Conservation (phyloP, 208 protist genomes). For the Tetramitus jugosus region DNA sequence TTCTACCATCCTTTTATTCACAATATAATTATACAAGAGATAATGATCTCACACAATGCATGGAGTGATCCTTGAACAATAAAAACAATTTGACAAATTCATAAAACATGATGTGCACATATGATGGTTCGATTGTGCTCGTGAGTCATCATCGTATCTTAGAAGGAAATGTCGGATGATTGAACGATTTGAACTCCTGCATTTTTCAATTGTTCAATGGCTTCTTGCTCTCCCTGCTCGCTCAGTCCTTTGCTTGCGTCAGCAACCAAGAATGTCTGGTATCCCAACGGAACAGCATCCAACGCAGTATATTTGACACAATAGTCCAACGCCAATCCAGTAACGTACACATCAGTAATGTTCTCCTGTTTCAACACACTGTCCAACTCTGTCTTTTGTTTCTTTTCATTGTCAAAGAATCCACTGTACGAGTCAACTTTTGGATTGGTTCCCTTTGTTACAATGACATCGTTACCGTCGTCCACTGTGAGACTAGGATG, state of each 20-base stretch:
- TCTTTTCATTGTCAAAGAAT: constrained; percentile 40
- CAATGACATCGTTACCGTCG: constrained; percentile 25
- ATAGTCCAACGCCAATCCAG: constrained; percentile 43
- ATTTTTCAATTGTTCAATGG: background rate
- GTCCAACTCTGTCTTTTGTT: constrained; percentile 32
- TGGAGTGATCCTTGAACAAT: no score
- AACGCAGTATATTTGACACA: constrained; percentile 43
- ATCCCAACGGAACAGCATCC: constrained; percentile 34
- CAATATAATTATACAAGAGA: no score
- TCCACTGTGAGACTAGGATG: constrained; percentile 33
- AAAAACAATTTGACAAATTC: no score
- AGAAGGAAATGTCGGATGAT: background rate
- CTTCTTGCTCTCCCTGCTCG: background rate
- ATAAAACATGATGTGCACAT: no score
- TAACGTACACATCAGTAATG: constrained; percentile 31
- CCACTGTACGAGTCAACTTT: constrained; percentile 42
- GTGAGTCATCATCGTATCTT: background rate
- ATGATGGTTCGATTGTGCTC: no score
- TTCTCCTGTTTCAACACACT: constrained; percentile 23
- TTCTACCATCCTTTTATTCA: no score
- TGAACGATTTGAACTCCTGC: background rate
- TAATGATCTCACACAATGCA: no score
- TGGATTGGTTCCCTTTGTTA: constrained; percentile 39
- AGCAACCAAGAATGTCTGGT: constrained; percentile 33
- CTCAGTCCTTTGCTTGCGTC: constrained; percentile 30